Evolutionary conservation across 352 stramenopile genomes (phyloP), one percentile per base, ranked within the genome.

Genomic region (Globisporangium radiosum): DNA sequence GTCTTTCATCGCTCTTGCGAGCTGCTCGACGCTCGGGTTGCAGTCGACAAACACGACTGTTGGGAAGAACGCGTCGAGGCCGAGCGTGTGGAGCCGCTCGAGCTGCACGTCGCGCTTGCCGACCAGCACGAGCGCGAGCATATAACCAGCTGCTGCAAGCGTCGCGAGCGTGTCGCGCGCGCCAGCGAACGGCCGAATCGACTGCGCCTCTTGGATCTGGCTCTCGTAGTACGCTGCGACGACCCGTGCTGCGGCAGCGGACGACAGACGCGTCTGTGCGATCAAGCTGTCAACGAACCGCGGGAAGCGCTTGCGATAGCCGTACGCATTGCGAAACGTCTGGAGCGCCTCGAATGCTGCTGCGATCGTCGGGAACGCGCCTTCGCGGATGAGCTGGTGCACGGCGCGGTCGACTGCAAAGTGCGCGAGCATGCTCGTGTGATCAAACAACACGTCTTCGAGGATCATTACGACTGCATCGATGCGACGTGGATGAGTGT

Each of bases 381-480:
- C 64, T 67, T 94, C 85, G 25, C 56, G 56, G 11, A 92, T 72
- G 48, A 94, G 61, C 62, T 92, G 82, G 47, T 83, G 75, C 52
- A 90, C 72, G 39, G 76, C 85, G 45, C 85, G 85, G 53, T 90
- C 82, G 61, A 90, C 86, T 3, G 85, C 82, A 54, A 92, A 77
- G 61, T 90, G 80, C 47, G 79, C 87, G 40, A 94, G 75, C 59
- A 88, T 82, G 11, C 75, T 76, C 52, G 85, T 89, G 65, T 94
- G 85, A 62, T 92, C 82, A 65, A 90, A 94, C 43, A 94, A 68
- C 43, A 94, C 85, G 67, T 94, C 85, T 56, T 94, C 85, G 25
- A 94, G 73, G 65, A 90, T 92, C 72, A 94, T 89, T 42, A 88
- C 78, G 15, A 94, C 69, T 1, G 85, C 85, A 42, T 88, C 75